Evolutionary conservation across 192 early-diverging fungal species (phyloP).

Genomic region (Umbelopsis sp.): DNA sequence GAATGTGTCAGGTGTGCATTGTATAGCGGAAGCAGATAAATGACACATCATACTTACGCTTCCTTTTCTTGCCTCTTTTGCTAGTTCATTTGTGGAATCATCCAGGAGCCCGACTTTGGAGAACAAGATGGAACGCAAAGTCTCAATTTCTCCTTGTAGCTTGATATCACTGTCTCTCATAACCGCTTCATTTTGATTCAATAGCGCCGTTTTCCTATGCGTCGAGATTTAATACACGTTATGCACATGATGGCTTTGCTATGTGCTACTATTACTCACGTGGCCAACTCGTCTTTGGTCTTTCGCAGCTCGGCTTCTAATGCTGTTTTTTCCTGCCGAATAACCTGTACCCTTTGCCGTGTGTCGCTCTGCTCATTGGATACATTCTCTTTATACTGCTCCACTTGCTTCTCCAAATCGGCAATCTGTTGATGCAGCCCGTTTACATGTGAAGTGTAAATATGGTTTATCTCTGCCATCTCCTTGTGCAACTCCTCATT

Average conservation of each 20-base stretch:
- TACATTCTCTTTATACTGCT: constrained; percentile 44
- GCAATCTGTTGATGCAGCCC: constrained; percentile 50
- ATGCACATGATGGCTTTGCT: background rate
- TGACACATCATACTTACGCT: background rate
- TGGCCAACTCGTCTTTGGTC: constrained; percentile 22
- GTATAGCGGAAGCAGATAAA: too few relatives aligned
- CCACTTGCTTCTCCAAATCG: constrained; percentile 49
- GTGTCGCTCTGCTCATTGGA: constrained; percentile 17
- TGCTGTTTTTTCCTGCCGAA: constrained; percentile 18
- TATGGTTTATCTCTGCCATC: constrained; percentile 52
- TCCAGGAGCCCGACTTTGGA: constrained; percentile 36
- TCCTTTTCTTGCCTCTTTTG: background rate
- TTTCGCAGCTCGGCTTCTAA: constrained; percentile 23
- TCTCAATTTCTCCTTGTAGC: constrained; percentile 31
- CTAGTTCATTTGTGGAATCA: constrained; percentile 10
- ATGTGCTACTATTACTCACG: constrained; percentile 22
- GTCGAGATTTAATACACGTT: background rate
- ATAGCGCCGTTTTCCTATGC: constrained; percentile 29
- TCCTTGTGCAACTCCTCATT: constrained; percentile 59
- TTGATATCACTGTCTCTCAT: constrained; percentile 26
- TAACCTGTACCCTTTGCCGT: background rate
- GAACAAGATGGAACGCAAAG: constrained; percentile 33
- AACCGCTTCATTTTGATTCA: constrained; percentile 33
- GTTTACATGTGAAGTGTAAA: constrained; percentile 54
- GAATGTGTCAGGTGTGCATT: too few relatives aligned